phyloP scores from a whole-genome alignment of 2,329 filamentous ascomycete species.

The Fusarium sp. region DNA sequence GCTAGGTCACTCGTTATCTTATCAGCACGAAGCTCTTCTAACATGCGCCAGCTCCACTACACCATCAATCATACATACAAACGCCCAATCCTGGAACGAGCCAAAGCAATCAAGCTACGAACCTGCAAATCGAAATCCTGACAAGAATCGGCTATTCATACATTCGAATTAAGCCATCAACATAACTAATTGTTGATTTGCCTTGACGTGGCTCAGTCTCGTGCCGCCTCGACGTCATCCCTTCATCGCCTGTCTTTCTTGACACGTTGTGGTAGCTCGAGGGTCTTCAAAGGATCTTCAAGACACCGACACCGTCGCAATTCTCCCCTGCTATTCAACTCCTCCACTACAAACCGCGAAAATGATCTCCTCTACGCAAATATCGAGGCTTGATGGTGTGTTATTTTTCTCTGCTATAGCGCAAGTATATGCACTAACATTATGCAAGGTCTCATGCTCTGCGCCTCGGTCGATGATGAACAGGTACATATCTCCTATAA shows the following conservation, averaged over 20 bases:
- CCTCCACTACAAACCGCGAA: constrained; percentile 8
- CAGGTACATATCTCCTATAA: constrained; percentile 64
- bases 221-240: constrained; percentile 36
- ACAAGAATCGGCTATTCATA: neutral
- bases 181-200: neutral
- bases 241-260: constrained; percentile 39
- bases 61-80: constrained; percentile 19
- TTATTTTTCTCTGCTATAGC: constrained; percentile 18
- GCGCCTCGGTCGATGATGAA: constrained; percentile 93
- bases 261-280: constrained; percentile 44
- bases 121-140: neutral
- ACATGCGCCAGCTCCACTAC: constrained; percentile 37
- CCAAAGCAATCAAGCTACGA: constrained; percentile 5
- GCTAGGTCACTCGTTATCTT: constrained; percentile 43
- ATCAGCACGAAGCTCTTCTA: constrained; percentile 40
- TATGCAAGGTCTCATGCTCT: constrained; percentile 85
- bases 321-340: constrained; percentile 6
- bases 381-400: constrained; percentile 89
- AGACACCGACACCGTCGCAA: constrained; percentile 21
- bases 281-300: constrained; percentile 17
- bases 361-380: constrained; percentile 95
- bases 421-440: constrained; percentile 34
- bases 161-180: neutral
- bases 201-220: constrained; percentile 12
- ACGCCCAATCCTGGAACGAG: neutral